Percentiles rank a stretch among this genome's conserved stretches.
Conservation (phyloP, 1,139 yeast genomes). For the Lodderomyces oxycetoniae region DNA sequence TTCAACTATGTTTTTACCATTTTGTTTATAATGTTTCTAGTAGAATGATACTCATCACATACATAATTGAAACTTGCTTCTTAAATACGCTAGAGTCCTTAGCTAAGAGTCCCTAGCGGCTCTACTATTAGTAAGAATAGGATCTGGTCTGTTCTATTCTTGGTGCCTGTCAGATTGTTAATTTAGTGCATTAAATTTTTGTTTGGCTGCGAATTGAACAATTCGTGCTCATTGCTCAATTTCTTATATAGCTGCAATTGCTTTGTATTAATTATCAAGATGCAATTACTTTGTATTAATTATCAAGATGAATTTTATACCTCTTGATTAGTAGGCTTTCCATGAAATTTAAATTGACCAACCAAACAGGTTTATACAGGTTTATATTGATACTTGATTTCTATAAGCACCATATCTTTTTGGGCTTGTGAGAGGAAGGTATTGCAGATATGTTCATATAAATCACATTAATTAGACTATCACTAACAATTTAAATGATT, state of each 20-base stretch:
- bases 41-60: too few species aligned
- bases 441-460: slow-evolving; percentile 8
- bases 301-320: too few species aligned
- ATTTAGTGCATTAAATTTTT: slow-evolving; percentile 6
- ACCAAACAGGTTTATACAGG: slow-evolving; percentile 12
- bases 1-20: too few species aligned
- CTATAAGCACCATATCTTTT: slow-evolving; percentile 11
- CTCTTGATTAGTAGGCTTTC: too few species aligned
- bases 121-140: too few species aligned
- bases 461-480: too few species aligned
- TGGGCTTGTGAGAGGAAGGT: slow-evolving; percentile 11
- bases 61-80: too few species aligned
- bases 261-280: slow-evolving; percentile 11
- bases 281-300: slow-evolving; percentile 11
- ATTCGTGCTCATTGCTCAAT: slow-evolving; percentile 5
- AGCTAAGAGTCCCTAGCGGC: too few species aligned
- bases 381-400: slow-evolving; percentile 14
- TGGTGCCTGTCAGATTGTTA: slow-evolving; percentile 11
- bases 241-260: slow-evolving; percentile 10
- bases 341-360: slow-evolving; percentile 10
- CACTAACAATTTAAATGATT: too few species aligned
- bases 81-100: too few species aligned
- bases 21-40: too few species aligned
- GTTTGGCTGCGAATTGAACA: slow-evolving; percentile 2
- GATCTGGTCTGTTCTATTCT: too few species aligned